phyloP scores from a whole-genome alignment of 805 yeast genomes.

The Candida silvatica region DNA sequence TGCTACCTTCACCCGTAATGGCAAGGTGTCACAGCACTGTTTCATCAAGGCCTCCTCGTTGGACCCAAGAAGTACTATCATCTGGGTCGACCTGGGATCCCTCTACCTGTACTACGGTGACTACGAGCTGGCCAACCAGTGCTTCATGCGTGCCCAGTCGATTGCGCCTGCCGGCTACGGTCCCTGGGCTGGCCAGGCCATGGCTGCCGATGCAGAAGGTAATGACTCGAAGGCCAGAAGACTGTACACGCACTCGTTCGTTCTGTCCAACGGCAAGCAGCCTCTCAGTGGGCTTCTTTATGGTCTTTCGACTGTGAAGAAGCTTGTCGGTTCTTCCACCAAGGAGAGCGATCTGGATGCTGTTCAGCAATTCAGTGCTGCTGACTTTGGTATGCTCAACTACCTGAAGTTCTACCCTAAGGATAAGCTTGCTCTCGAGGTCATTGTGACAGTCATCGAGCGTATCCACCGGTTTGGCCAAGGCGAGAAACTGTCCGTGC shows the following conservation, averaged over 20 bases:
- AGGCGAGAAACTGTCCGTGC: slow-evolving; percentile 41
- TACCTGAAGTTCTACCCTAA: slow-evolving; percentile 55
- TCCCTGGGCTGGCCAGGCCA: slow-evolving; percentile 86
- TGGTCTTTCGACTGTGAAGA: slow-evolving; percentile 48
- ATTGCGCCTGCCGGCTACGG: slow-evolving; percentile 66
- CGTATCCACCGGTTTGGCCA: slow-evolving; percentile 53
- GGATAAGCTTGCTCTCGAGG: slow-evolving; percentile 47
- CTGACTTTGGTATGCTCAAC: slow-evolving; percentile 56
- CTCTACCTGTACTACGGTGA: slow-evolving; percentile 67
- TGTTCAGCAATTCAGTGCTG: slow-evolving; percentile 58
- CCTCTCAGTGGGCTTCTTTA: slow-evolving; percentile 65
- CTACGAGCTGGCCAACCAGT: slow-evolving; percentile 59
- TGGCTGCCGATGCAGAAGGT: slow-evolving; percentile 45
- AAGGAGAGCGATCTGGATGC: slow-evolving; percentile 49
- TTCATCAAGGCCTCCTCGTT: slow-evolving; percentile 73
- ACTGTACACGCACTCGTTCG: slow-evolving; percentile 70
- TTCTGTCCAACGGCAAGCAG: slow-evolving; percentile 66
- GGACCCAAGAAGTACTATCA: slow-evolving; percentile 54
- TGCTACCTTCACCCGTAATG: slow-evolving; percentile 53
- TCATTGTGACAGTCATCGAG: slow-evolving; percentile 54
- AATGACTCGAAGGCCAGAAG: slow-evolving; percentile 40
- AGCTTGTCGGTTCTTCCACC: slow-evolving; percentile 28
- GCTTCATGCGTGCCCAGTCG: slow-evolving; percentile 68
- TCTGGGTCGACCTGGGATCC: slow-evolving; percentile 80
- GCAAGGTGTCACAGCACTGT: slow-evolving; percentile 85